Percentiles rank a stretch among this genome's conserved stretches.
Evolutionary conservation across 768 basidiomycete species (phyloP).

Genomic region (Lentinula guzmanii): DNA sequence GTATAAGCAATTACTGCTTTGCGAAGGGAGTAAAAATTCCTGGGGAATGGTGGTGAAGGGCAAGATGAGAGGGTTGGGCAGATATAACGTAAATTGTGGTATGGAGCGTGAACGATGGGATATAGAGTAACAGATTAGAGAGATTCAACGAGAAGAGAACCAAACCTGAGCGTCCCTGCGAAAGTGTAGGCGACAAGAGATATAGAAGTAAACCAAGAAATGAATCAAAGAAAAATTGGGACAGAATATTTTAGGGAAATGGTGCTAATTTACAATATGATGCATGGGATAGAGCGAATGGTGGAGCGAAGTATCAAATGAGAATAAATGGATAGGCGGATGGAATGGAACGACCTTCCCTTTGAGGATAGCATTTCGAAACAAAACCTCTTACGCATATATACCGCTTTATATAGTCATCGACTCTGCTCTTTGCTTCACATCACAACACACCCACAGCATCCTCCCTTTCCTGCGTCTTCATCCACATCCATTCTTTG

Average conservation of each 20-base stretch:
- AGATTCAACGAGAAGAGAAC: neutral
- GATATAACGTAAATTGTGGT: neutral
- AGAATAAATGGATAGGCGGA: neutral
- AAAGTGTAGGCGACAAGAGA: neutral
- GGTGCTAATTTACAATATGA: neutral
- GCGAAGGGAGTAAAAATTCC: neutral
- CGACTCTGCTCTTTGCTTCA: conserved; percentile 30
- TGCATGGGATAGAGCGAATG: neutral
- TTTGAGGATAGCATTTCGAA: neutral
- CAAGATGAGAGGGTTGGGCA: neutral
- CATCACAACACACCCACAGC: conserved; percentile 85
- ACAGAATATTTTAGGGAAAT: neutral
- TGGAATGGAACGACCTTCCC: neutral
- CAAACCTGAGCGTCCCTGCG: neutral
- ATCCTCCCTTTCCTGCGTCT: conserved; percentile 49
- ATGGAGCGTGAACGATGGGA: neutral
- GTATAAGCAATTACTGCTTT: neutral
- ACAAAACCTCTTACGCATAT: neutral
- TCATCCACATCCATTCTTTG: conserved; percentile 30
- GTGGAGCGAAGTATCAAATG: neutral
- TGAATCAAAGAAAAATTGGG: neutral
- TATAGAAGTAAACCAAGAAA: neutral
- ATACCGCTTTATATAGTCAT: neutral
- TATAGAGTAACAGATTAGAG: neutral
- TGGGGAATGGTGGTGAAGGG: neutral